Conservation (phyloP, 495 filamentous ascomycete genomes). For the Podospora appendiculata region DNA sequence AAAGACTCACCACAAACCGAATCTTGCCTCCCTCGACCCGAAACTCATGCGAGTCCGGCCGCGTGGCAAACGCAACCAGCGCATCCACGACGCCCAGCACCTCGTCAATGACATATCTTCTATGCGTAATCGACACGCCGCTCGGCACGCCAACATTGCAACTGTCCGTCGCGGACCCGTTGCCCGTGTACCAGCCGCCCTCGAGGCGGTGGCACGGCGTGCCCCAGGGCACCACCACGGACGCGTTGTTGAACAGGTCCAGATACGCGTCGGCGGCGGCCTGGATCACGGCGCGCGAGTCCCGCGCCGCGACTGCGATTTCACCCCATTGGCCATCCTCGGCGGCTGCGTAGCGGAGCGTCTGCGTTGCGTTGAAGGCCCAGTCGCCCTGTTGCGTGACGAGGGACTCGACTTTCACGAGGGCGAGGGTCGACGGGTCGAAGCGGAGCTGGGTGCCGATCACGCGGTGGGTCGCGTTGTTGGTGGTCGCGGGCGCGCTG, state of each 20-base stretch:
- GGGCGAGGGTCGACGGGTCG: slow-evolving; percentile 2
- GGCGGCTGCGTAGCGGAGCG: slow-evolving; percentile 32
- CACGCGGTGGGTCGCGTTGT: slow-evolving; percentile 34
- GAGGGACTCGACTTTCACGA: slow-evolving; percentile 35
- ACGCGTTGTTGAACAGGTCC: slow-evolving; percentile 25
- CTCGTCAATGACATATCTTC: slow-evolving; percentile 30
- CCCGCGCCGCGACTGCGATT: slow-evolving; percentile 35
- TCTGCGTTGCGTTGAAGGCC: slow-evolving; percentile 45
- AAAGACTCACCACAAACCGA: slow-evolving; percentile 3
- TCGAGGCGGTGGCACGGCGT: slow-evolving; percentile 37
- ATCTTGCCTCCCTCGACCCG: slow-evolving; percentile 21
- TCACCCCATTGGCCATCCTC: slow-evolving; percentile 31
- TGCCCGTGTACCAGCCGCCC: slow-evolving; percentile 30
- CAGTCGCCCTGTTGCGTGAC: slow-evolving; percentile 36
- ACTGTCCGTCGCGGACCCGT: slow-evolving; percentile 14
- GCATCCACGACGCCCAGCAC: slow-evolving; percentile 35
- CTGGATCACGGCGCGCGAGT: slow-evolving; percentile 36
- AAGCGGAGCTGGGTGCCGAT: slow-evolving; percentile 41
- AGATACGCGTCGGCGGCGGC: slow-evolving; percentile 39
- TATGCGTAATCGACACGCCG: slow-evolving; percentile 12
- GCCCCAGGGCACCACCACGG: slow-evolving; percentile 28
- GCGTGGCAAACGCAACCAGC: slow-evolving; percentile 28
- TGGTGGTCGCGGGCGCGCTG: slow-evolving; percentile 27
- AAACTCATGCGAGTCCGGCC: slow-evolving; percentile 29
- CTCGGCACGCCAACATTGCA: slow-evolving; percentile 27